Evolutionary conservation across 495 filamentous ascomycete genomes (phyloP), one percentile per base, ranked within the genome.

Genomic region (Xylaria palmicola): DNA sequence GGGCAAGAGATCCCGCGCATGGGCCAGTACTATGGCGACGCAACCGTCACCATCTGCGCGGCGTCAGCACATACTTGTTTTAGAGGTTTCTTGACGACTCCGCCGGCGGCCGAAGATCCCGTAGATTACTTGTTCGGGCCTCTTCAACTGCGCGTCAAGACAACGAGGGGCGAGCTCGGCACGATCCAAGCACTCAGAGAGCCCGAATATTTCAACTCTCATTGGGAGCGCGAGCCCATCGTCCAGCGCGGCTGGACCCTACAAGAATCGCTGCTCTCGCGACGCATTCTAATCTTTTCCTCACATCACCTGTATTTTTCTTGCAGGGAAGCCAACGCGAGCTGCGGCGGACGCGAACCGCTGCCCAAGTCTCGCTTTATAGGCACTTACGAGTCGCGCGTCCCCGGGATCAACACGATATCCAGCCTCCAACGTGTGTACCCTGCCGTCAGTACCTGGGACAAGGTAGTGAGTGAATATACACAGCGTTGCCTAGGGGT

Each of bases 201-300:
- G 27, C 26, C 48, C 4, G 57, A 65, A 7, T 34, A 57, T 30
- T 60, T 56, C 44, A 62, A 62, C 34, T 1, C 17, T 3, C 10
- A 40, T 34, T 53, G 47, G 0, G 45, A 53, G 8, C 52, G 54
- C 20, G 60, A 65, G 22, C 68, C 68, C 22, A 56, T 64, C 12
- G 32, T 55, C 34, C 10, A 36, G 5, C 56, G 68, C 15, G 68
- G 68, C n/a, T 71, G 68, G 68, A 68, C 66, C 1, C 56, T 68
- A 1, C 68, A 71, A 29, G 68, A 71, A 44, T 41, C 57, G 6
- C 36, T 71, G 24, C 32, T 71, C 12, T 63, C 68, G 1, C 47
- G 63, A 7, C 68, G 68, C 29, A 62, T 65, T 17, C 41, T 71
- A 15, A 64, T 71, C 2, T 71, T 66, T 32, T 58, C 62, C 8